Evolutionary conservation across 2,329 filamentous ascomycete genomes (phyloP).

Genomic region (Diaporthe citrichinensis): DNA sequence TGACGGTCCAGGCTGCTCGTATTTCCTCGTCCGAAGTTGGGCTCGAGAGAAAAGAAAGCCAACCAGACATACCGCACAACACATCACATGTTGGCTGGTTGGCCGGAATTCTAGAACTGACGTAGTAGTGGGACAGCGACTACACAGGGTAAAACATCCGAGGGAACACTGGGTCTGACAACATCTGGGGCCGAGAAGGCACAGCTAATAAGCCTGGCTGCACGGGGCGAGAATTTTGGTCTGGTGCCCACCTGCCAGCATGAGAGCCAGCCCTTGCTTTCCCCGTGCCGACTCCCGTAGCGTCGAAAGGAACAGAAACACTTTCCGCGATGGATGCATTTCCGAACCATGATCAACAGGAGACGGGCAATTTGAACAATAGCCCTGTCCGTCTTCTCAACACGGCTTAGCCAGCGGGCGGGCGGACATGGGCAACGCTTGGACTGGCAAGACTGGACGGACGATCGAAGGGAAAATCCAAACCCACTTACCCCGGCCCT

Average conservation of each 20-base stretch:
- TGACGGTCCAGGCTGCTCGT: constrained; percentile 30
- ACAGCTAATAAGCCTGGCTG: neutral
- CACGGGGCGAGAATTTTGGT: neutral
- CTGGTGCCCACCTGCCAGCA: neutral
- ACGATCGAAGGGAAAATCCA: neutral
- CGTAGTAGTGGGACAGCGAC: constrained; percentile 17
- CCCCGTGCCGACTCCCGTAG: constrained; percentile 29
- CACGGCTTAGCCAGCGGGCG: constrained; percentile 12
- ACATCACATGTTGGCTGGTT: constrained; percentile 13
- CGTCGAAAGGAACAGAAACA: neutral
- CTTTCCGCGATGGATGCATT: neutral
- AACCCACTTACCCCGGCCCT: constrained; percentile 30
- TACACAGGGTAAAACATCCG: constrained; percentile 22
- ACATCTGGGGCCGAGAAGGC: neutral
- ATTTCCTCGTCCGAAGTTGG: constrained; percentile 22
- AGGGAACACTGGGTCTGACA: constrained; percentile 25
- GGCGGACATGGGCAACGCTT: neutral
- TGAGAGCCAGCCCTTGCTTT: neutral
- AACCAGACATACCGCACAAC: neutral
- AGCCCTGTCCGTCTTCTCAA: constrained; percentile 1
- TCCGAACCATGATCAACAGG: constrained; percentile 19
- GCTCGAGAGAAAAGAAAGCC: neutral
- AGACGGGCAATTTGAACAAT: constrained; percentile 14
- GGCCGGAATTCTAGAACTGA: neutral
- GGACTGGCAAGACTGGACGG: neutral